phyloP scores from a whole-genome alignment of 495 filamentous ascomycete species.

The Cudoniella acicularis region DNA sequence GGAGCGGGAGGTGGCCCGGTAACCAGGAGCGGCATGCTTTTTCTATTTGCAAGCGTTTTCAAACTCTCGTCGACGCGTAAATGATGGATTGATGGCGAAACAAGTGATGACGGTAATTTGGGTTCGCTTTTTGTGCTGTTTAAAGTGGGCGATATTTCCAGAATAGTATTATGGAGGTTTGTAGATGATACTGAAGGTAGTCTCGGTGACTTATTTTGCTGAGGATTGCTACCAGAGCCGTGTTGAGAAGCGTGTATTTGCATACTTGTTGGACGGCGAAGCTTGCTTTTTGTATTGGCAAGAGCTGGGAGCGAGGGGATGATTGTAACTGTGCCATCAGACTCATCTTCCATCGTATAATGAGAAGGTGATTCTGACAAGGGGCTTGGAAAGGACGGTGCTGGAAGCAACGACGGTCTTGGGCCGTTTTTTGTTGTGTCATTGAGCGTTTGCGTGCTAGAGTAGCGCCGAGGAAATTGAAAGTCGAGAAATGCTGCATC shows the following conservation, averaged over 20 bases:
- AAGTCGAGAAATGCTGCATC: conserved; percentile 11
- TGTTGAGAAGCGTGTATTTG: conserved; percentile 3
- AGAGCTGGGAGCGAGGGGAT: neutral
- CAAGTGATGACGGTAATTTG: neutral
- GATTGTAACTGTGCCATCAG: neutral
- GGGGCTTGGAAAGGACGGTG: neutral
- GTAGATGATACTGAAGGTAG: neutral
- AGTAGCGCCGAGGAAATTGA: conserved; percentile 13
- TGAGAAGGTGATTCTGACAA: neutral
- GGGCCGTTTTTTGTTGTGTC: neutral
- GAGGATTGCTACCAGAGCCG: neutral
- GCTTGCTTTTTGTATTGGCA: conserved; percentile 14
- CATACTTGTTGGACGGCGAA: conserved; percentile 17
- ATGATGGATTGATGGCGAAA: conserved; percentile 5
- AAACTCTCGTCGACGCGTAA: conserved; percentile 10
- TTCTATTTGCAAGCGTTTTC: conserved; percentile 36
- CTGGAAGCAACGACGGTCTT: neutral
- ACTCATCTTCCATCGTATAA: neutral
- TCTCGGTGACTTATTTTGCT: neutral
- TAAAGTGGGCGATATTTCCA: too few species aligned
- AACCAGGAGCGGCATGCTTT: conserved; percentile 55
- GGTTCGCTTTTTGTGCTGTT: neutral
- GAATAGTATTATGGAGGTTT: neutral
- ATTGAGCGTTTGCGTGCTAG: conserved; percentile 13
- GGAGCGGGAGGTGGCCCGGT: conserved; percentile 59